Conservation (phyloP, 2,329 filamentous ascomycete species). For the Colletotrichum chrysophilum region DNA sequence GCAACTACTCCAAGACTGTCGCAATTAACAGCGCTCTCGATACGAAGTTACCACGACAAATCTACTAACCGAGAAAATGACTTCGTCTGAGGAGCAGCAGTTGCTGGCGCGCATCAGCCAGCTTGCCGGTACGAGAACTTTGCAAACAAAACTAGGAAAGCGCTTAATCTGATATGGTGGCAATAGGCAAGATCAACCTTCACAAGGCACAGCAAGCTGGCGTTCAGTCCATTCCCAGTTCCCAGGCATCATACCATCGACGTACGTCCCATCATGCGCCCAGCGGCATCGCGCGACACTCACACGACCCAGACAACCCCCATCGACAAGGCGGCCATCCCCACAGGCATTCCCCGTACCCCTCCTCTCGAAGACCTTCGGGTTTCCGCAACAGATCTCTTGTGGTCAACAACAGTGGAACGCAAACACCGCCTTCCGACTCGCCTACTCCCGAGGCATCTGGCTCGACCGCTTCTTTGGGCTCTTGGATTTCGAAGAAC, state of each 20-base stretch:
- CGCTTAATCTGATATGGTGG: background rate
- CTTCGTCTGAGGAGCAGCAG: conserved; percentile 53
- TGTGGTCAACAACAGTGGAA: conserved; percentile 59
- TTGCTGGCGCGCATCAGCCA: conserved; percentile 59
- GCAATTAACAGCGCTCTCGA: background rate
- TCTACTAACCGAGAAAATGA: background rate
- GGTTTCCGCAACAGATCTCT: conserved; percentile 55
- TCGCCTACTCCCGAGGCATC: conserved; percentile 25
- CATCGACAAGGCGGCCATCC: conserved; percentile 34
- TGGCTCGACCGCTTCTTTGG: conserved; percentile 38
- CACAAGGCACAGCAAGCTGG: conserved; percentile 70
- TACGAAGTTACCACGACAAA: background rate
- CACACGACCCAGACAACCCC: conserved; percentile 31
- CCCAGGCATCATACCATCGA: conserved; percentile 34
- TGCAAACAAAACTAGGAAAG: conserved; percentile 20
- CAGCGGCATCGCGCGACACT: background rate
- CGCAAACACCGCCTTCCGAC: conserved; percentile 28
- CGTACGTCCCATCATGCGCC: conserved; percentile 34
- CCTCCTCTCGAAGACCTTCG: conserved; percentile 32
- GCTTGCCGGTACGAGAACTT: conserved; percentile 46
- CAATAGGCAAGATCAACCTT: conserved; percentile 77
- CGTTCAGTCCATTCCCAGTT: conserved; percentile 31
- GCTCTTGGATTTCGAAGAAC: conserved; percentile 69
- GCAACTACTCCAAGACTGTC: background rate
- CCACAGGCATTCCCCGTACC: conserved; percentile 25